Evolutionary conservation across 768 basidiomycete species (phyloP).

Genomic region (Tricholoma terreum): DNA sequence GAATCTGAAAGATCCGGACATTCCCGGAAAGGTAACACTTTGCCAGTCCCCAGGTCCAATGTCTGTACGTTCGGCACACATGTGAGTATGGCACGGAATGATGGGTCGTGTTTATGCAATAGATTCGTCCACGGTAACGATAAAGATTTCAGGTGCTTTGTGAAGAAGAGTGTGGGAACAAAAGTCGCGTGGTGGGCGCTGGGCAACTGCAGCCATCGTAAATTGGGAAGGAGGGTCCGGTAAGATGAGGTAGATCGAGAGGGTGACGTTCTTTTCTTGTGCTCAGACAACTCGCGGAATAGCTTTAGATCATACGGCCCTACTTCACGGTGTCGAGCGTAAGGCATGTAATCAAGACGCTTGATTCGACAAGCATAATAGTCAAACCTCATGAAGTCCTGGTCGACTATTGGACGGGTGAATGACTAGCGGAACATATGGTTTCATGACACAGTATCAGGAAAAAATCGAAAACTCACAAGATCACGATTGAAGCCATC

Average conservation of each 20-base stretch:
- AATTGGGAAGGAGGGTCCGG: background rate
- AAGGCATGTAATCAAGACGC: background rate
- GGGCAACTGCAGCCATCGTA: background rate
- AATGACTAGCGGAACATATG: background rate
- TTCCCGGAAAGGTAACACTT: background rate
- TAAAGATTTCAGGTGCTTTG: background rate
- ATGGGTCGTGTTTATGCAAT: background rate
- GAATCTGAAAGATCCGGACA: conserved; percentile 1
- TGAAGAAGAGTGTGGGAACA: background rate
- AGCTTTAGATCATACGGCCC: background rate
- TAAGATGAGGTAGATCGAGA: background rate
- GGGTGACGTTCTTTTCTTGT: background rate
- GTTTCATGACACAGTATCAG: background rate
- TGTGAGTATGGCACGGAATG: background rate
- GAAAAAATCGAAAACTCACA: background rate
- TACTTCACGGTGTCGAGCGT: background rate
- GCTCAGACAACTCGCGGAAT: background rate
- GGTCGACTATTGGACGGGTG: background rate
- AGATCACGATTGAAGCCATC: conserved; percentile 1
- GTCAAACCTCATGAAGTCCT: conserved; percentile 2
- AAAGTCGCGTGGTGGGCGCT: background rate
- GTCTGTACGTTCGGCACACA: background rate
- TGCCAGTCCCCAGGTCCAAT: background rate
- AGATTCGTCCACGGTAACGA: background rate
- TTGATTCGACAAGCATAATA: conserved; percentile 2